Conservation (phyloP, 1,139 yeast genomes). For the Candida sojae region DNA sequence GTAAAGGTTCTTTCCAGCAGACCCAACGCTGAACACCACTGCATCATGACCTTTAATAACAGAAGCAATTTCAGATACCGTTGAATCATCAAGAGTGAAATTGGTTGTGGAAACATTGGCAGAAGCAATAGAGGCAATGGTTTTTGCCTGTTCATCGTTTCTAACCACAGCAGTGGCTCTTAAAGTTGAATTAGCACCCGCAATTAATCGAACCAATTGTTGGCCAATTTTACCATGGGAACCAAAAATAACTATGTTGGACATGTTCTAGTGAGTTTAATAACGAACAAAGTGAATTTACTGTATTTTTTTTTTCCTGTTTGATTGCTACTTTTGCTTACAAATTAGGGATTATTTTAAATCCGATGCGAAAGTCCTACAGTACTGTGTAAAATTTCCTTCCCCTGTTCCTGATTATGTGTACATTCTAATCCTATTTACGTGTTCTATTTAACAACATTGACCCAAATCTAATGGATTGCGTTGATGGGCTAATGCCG, state of each 20-base stretch:
- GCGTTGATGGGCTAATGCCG: conserved; percentile 84
- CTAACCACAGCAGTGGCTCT: conserved; percentile 56
- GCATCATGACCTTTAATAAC: conserved; percentile 53
- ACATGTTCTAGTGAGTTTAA: conserved; percentile 3
- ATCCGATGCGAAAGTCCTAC: too few relatives aligned
- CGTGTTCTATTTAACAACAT: conserved; percentile 55
- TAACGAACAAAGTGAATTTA: background rate
- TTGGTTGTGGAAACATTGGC: conserved; percentile 36
- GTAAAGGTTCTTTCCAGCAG: conserved; percentile 58
- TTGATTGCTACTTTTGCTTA: too few relatives aligned
- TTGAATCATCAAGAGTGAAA: conserved; percentile 38
- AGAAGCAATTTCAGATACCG: conserved; percentile 33
- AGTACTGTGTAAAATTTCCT: too few relatives aligned
- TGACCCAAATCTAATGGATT: conserved; percentile 86
- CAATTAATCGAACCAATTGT: conserved; percentile 28
- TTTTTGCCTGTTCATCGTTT: conserved; percentile 40
- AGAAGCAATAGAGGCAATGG: conserved; percentile 33
- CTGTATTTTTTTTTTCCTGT: too few relatives aligned
- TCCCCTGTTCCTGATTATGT: too few relatives aligned
- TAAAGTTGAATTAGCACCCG: conserved; percentile 17
- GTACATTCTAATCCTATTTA: conserved; percentile 25
- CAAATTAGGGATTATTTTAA: too few relatives aligned
- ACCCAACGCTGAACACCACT: conserved; percentile 65
- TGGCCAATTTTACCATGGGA: conserved; percentile 66
- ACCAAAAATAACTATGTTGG: conserved; percentile 44